Base-by-base conservation (phyloP, 371 early-diverging fungal species). In the Syncephalastrum contaminatum region DNA sequence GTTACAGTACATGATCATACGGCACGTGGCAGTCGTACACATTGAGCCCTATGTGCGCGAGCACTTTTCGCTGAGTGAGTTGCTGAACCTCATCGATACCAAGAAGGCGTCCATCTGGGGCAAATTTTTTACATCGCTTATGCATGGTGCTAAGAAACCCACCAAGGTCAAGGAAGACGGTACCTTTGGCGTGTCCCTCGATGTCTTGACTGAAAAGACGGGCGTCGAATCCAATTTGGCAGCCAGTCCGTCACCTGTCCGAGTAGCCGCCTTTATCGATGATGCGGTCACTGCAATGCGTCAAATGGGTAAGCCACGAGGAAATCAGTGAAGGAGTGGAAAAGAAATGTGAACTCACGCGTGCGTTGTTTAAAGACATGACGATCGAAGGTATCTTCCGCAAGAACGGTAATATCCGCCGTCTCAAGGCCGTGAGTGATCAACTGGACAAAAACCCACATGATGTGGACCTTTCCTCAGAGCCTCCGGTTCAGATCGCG, bases 341-440 rank as follows among this genome's bases (percentile, higher is more conserved):
- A n/a, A 18, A 41, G 16, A 41, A 12, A 41, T 2, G 53, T 7
- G 24, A 16, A 20, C 20, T 36, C 15, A 46, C 1, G 18, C 39
- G 4, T 1, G 1, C 30, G 12, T 36, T 10, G 22, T 15, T 18
- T 46, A 8, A n/a, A 90, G 93, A 97, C 65, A 83, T 98, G 84
- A 78, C 89, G 0, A 86, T 91, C 13, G 97, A 97, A 68, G 98
- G 98, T 8, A 89, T 97, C 10, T 98, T 98, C 80, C 85, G 98
- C 54, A 97, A 95, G 70, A 97, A 94, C 64, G 98, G 98, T 10
- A 97, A 97, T 63, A 95, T 97, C 60, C 79, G 91, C 54, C 70
- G 89, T 41, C 75, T 96, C 48, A 92, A 92, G 52, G 90, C 89
- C 22, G 55, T 94, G 41, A 77, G 82, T 12, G 96, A 96, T 21